Evolutionary conservation across 306 rosid species (phyloP).

Genomic region (cucumber (Cucumis sativus)): DNA sequence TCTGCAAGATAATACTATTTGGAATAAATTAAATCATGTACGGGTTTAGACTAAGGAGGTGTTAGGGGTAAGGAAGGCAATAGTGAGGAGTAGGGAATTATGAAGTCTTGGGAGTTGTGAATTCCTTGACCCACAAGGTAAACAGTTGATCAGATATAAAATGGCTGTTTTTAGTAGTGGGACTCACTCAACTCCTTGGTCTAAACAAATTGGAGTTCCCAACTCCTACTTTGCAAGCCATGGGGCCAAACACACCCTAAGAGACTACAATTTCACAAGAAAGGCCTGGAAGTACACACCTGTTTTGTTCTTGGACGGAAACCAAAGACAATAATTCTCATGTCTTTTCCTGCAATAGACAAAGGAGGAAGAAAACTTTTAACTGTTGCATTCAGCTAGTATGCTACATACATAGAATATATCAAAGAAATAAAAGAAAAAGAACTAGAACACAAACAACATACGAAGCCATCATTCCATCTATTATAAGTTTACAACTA

Average conservation of each 20-base stretch:
- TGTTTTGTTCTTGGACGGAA: slow-evolving; percentile 85
- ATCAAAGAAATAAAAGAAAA: background rate
- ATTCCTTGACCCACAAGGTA: too few relatives aligned
- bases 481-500: background rate
- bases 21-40: background rate
- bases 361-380: slow-evolving; percentile 14
- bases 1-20: background rate
- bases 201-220: too few relatives aligned
- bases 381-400: background rate
- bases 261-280: background rate
- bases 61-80: too few relatives aligned
- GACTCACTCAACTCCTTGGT: too few relatives aligned
- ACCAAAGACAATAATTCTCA: slow-evolving; percentile 87
- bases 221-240: too few relatives aligned
- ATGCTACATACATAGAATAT: background rate
- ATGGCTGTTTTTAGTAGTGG: too few relatives aligned
- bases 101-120: too few relatives aligned
- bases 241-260: too few relatives aligned
- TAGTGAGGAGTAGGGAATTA: too few relatives aligned
- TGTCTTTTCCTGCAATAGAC: slow-evolving; percentile 74
- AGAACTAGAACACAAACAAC: background rate
- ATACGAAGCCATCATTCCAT: background rate
- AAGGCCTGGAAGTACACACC: slow-evolving; percentile 36
- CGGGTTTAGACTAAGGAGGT: background rate
- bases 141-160: too few relatives aligned